Evolutionary conservation across 192 early-diverging fungal species (phyloP).

Genomic region (Coemansia reversa): DNA sequence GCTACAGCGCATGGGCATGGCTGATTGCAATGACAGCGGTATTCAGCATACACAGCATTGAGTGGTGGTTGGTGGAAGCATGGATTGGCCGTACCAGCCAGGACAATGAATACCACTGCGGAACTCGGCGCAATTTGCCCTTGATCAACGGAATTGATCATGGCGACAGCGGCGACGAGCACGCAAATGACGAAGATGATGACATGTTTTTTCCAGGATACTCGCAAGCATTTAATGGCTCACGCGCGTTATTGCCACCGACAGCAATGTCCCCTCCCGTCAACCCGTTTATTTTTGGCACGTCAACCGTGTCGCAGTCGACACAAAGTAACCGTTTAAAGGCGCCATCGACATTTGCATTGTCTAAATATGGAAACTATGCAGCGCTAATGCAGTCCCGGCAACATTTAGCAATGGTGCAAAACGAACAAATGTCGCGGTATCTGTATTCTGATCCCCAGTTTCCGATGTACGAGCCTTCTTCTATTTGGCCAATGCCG

Average conservation of each 20-base stretch:
- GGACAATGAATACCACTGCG: neutral
- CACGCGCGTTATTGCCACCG: constrained; percentile 23
- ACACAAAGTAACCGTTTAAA: neutral
- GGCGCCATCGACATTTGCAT: constrained; percentile 17
- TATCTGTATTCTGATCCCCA: constrained; percentile 39
- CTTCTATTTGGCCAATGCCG: constrained; percentile 19
- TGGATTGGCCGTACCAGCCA: constrained; percentile 17
- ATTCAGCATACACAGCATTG: constrained; percentile 62
- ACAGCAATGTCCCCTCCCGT: constrained; percentile 25
- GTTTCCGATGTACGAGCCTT: constrained; percentile 29
- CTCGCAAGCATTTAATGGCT: constrained; percentile 18
- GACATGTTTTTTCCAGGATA: constrained; percentile 20
- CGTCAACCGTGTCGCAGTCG: constrained; percentile 13
- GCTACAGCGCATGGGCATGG: constrained; percentile 56
- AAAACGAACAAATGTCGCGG: constrained; percentile 18
- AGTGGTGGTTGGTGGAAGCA: constrained; percentile 54
- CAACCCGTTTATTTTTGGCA: constrained; percentile 31
- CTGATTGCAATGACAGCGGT: constrained; percentile 62
- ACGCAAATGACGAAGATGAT: constrained; percentile 6
- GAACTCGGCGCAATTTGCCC: neutral
- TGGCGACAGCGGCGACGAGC: neutral
- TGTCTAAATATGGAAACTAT: constrained; percentile 43
- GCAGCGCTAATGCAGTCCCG: constrained; percentile 42
- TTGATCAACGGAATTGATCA: neutral
- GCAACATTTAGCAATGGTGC: constrained; percentile 38